Conservation (phyloP, 805 yeast genomes). For the Wickerhamomyces sydowiorum region DNA sequence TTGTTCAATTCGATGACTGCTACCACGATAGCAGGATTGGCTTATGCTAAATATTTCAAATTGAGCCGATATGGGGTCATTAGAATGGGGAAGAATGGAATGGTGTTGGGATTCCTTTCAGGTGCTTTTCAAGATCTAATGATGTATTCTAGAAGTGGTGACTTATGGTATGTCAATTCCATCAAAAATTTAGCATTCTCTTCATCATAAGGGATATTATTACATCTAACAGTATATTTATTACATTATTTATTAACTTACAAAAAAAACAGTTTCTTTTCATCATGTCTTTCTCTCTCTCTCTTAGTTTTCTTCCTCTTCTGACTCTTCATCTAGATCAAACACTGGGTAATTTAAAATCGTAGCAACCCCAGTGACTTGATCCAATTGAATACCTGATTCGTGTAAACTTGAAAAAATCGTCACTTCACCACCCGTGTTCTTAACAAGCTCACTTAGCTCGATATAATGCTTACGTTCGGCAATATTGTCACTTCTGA, state of each 20-base stretch:
- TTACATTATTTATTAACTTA: background rate
- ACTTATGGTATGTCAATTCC: slow-evolving; percentile 53
- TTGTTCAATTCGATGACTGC: slow-evolving; percentile 59
- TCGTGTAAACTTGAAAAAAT: slow-evolving; percentile 83
- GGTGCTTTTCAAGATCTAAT: slow-evolving; percentile 67
- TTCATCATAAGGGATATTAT: background rate
- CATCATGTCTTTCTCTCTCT: background rate
- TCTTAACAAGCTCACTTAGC: slow-evolving; percentile 62
- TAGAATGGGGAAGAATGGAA: slow-evolving; percentile 44
- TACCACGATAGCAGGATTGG: slow-evolving; percentile 44
- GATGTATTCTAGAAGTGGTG: slow-evolving; percentile 52
- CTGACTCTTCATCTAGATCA: slow-evolving; percentile 62
- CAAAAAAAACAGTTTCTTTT: too few species aligned
- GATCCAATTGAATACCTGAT: slow-evolving; percentile 84
- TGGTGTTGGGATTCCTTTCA: slow-evolving; percentile 48
- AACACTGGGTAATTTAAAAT: slow-evolving; percentile 78
- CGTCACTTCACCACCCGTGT: slow-evolving; percentile 69
- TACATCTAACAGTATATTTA: background rate
- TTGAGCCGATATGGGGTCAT: slow-evolving; percentile 37
- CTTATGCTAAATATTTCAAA: slow-evolving; percentile 38
- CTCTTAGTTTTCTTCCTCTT: slow-evolving; percentile 27
- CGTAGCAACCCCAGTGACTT: slow-evolving; percentile 88
- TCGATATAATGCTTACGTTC: slow-evolving; percentile 64
- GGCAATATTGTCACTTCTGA: slow-evolving; percentile 68
- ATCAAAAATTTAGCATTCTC: background rate